phyloP scores from a whole-genome alignment of 1,284 basidiomycete genomes.

The Microbotryum violaceum region DNA sequence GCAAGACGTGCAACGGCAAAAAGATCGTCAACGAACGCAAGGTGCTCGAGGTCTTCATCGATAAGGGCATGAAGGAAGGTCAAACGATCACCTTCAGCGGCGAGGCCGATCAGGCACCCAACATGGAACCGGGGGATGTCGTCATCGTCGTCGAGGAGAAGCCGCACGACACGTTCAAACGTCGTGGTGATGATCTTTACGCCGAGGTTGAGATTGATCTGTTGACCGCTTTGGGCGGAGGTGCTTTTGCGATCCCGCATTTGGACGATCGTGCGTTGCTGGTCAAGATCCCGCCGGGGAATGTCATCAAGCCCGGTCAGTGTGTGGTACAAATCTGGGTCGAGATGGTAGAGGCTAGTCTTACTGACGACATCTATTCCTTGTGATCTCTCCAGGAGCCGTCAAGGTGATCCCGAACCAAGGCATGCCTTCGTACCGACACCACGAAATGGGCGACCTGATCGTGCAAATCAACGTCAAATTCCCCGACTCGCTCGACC shows the following conservation, averaged over 20 bases:
- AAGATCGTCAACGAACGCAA: constrained; percentile 94
- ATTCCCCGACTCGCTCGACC: constrained; percentile 80
- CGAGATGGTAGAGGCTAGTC: not conserved
- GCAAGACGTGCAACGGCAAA: constrained; percentile 89
- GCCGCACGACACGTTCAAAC: constrained; percentile 81
- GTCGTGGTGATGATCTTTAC: constrained; percentile 87
- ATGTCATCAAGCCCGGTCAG: constrained; percentile 86
- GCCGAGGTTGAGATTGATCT: constrained; percentile 85
- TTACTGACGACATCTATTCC: constrained; percentile 4
- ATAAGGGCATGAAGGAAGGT: constrained; percentile 98
- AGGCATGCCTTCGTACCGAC: constrained; percentile 97
- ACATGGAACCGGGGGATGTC: constrained; percentile 86
- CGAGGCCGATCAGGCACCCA: constrained; percentile 93
- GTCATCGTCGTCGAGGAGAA: constrained; percentile 97
- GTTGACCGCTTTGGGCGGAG: constrained; percentile 87
- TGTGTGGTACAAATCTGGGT: constrained; percentile 7
- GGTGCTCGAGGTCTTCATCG: constrained; percentile 96
- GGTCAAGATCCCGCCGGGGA: constrained; percentile 75
- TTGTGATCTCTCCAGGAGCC: constrained; percentile 51
- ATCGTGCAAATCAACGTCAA: constrained; percentile 79
- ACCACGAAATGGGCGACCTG: constrained; percentile 93
- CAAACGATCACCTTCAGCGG: constrained; percentile 92
- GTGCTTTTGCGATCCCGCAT: constrained; percentile 83
- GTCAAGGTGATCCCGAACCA: constrained; percentile 87
- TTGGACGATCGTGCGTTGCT: constrained; percentile 84